Evolutionary conservation across 1,284 basidiomycete species (phyloP), one percentile per base, ranked within the genome.

Genomic region (Heliocybe sulcata): DNA sequence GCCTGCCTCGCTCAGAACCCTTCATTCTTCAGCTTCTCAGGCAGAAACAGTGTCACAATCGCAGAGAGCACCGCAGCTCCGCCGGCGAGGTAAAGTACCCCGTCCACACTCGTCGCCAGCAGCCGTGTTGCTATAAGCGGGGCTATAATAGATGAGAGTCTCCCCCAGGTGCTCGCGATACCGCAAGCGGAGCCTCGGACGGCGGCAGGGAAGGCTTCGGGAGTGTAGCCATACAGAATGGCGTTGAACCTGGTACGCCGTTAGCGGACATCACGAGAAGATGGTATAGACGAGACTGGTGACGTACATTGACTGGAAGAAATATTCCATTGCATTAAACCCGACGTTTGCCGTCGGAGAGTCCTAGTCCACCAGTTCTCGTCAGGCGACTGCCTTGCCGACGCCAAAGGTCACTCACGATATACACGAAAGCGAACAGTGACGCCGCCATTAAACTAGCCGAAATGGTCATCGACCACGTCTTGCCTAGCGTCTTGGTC

Each of bases 251-350:
- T 57, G 25, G 58, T 57, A n/a, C n/a, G n/a, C n/a, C n/a, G n/a
- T n/a, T n/a, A n/a, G n/a, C n/a, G n/a, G n/a, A n/a, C n/a, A n/a
- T n/a, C n/a, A n/a, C n/a, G n/a, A n/a, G n/a, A n/a, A n/a, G n/a
- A n/a, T n/a, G n/a, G n/a, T n/a, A 35, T 14, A 25, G 49, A 2
- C 19, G 14, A 9, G 25, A 25, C 16, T 14, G 20, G 14, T 35
- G 11, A 35, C 22, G 10, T 10, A 38, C 26, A 33, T 48, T 31
- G 47, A 54, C 52, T 26, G 27, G 57, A 54, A 59, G 35, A 57
- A 59, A 35, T 59, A 59, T 52, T 59, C 58, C 56, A 59, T 57
- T 12, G 58, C 58, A 20, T 57, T 57, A 52, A 59, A 57, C 14
- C 58, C 58, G 25, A 59, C 56, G 23, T 52, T 57, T 27, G 58